Evolutionary conservation across 306 rosid genomes (phyloP), one percentile per base, ranked within the genome.

Genomic region (Prosopis cineraria): DNA sequence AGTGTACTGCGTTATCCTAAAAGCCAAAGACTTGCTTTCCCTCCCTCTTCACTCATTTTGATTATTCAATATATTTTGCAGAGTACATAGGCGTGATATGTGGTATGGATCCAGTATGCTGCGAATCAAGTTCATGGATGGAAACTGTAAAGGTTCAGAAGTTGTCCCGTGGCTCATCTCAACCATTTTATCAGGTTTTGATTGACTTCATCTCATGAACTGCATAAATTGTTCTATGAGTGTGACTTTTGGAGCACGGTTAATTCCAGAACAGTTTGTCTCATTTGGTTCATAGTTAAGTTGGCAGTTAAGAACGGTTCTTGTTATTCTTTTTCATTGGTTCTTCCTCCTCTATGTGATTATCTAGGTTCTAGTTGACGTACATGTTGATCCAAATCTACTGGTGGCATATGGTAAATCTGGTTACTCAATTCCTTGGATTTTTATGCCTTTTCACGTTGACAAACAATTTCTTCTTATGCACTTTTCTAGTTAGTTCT

Each of bases 91-190:
- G 91, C 27, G 87, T 95, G 70, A 82, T 95, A 77, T 85, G 98
- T 92, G 98, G 98, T 83, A 91, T 92, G 97, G 98, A 94, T 90
- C 97, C 92, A 33, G 85, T 92, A 67, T 94, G 98, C 82, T 75
- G 89, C 73, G 98, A 95, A 88, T 89, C 98, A 68, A 87, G 89
- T 77, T 82, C 98, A 45, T 95, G 98, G 98, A 95, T 89, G 96
- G 93, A 95, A 80, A 89, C 87, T 76, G 97, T 95, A 52, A 90
- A 93, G 69, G 89, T 95, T 79, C 89, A 84, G 72, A 93, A 90
- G 77, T 78, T 90, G 87, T 69, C 89, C 47, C 90, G 80, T 52
- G 98, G 97, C 80, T 75, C 91, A 63, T 64, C 85, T 71, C 98
- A 92, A 85, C 97, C 98, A 43, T 95, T 95, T 85, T 92, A 91